Conservation (phyloP, 2,329 filamentous ascomycete genomes). For the Plectosphaerella cucumerina region DNA sequence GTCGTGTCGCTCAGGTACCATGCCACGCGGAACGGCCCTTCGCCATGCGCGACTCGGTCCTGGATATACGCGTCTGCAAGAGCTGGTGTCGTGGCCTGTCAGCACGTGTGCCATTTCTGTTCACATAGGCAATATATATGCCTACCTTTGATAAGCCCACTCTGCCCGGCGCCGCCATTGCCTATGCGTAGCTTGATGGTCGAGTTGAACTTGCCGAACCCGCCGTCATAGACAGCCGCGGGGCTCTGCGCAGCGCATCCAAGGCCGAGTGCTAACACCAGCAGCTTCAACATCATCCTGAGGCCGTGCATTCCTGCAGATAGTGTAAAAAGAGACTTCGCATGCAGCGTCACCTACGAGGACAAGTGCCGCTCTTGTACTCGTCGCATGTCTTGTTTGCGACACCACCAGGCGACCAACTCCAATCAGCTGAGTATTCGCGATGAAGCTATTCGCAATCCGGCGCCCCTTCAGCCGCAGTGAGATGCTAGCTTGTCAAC, state of each 20-base stretch:
- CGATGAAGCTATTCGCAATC: neutral
- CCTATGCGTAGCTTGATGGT: conserved; percentile 22
- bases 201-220: conserved; percentile 9
- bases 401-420: neutral
- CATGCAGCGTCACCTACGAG: neutral
- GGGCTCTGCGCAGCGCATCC: conserved; percentile 5
- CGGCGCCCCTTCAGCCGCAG: neutral
- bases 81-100: conserved; percentile 6
- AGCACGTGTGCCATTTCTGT: neutral
- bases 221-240: conserved; percentile 16
- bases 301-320: neutral
- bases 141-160: conserved; percentile 27
- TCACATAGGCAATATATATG: neutral
- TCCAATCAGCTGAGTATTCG: neutral
- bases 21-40: conserved; percentile 31
- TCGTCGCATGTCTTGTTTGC: neutral
- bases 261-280: neutral
- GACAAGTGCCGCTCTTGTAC: neutral
- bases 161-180: conserved; percentile 32
- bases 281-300: neutral
- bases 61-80: conserved; percentile 23
- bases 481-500: neutral
- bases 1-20: conserved; percentile 43
- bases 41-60: conserved; percentile 11
- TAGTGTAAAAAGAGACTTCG: neutral